phyloP scores from a whole-genome alignment of 169 alveolate genomes.

The Plasmodium vivax region DNA sequence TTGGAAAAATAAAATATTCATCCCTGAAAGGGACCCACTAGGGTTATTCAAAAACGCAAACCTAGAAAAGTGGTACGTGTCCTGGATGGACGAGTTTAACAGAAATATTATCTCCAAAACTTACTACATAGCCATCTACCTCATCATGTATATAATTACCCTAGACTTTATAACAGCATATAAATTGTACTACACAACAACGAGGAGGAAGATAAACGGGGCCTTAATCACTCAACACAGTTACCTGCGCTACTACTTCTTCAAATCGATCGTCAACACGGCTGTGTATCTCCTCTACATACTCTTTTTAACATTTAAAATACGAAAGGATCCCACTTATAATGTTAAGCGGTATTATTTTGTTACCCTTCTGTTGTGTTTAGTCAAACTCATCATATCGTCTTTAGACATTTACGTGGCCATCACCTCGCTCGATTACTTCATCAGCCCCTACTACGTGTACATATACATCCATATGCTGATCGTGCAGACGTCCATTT shows the following conservation, averaged over 20 bases:
- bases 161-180: conserved; percentile 58
- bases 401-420: conserved; percentile 43
- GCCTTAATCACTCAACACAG: not conserved
- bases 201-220: not conserved
- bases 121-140: conserved; percentile 23
- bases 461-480: conserved; percentile 65
- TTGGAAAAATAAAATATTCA: conserved; percentile 75
- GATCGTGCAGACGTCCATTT: conserved; percentile 50
- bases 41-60: conserved; percentile 77
- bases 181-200: conserved; percentile 24
- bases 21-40: conserved; percentile 77
- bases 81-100: conserved; percentile 81
- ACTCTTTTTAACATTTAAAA: conserved; percentile 21
- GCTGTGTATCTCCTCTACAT: conserved; percentile 19
- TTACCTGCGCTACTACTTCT: conserved; percentile 11
- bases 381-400: conserved; percentile 29
- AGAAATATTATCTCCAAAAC: conserved; percentile 53
- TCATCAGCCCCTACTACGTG: conserved; percentile 38
- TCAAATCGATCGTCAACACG: conserved; percentile 6
- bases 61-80: conserved; percentile 79
- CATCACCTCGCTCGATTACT: conserved; percentile 45
- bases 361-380: conserved; percentile 65
- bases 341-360: conserved; percentile 70
- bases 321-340: conserved; percentile 1
- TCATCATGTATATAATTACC: conserved; percentile 29